A percentile compares a stretch with the other conserved stretches of the same genome.
These are phyloP conservation scores for Ceratocystis colombiana DNA, from an alignment of 2,329 filamentous ascomycete genomes.

Conservation along the genomic window DNA sequence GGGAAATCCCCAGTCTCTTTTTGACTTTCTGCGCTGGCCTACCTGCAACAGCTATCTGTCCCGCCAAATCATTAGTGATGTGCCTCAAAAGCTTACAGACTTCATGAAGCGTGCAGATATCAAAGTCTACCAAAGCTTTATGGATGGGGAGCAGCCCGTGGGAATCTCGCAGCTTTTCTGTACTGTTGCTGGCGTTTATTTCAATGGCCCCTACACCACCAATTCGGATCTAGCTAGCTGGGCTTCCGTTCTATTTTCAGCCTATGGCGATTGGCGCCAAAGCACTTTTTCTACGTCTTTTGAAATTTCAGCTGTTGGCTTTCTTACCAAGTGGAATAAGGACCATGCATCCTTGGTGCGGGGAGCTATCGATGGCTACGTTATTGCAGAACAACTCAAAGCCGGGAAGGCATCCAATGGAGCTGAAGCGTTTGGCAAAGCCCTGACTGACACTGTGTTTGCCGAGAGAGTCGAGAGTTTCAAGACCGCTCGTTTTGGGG, in stretches of 20 bases:
- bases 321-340: constrained; percentile 15
- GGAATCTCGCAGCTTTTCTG: constrained; percentile 14
- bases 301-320: constrained; percentile 13
- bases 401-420: not conserved
- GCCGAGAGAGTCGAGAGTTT: constrained; percentile 14
- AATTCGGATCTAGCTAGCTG: constrained; percentile 20
- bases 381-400: constrained; percentile 10
- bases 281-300: constrained; percentile 19
- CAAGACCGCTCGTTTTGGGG: constrained; percentile 18
- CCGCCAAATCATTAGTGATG: constrained; percentile 15
- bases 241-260: constrained; percentile 16
- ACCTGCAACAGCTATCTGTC: constrained; percentile 21
- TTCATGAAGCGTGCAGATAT: constrained; percentile 15
- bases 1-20: not conserved
- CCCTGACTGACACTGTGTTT: not conserved
- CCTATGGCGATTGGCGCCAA: constrained; percentile 18
- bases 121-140: not conserved
- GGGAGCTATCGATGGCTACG: constrained; percentile 20
- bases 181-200: constrained; percentile 14
- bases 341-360: constrained; percentile 7
- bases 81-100: constrained; percentile 4
- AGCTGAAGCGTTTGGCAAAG: constrained; percentile 3
- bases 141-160: not conserved
- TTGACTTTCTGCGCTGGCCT: constrained; percentile 22
- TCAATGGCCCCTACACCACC: constrained; percentile 14